Conservation (phyloP, 768 basidiomycete genomes). For the Suillus bovinus region DNA sequence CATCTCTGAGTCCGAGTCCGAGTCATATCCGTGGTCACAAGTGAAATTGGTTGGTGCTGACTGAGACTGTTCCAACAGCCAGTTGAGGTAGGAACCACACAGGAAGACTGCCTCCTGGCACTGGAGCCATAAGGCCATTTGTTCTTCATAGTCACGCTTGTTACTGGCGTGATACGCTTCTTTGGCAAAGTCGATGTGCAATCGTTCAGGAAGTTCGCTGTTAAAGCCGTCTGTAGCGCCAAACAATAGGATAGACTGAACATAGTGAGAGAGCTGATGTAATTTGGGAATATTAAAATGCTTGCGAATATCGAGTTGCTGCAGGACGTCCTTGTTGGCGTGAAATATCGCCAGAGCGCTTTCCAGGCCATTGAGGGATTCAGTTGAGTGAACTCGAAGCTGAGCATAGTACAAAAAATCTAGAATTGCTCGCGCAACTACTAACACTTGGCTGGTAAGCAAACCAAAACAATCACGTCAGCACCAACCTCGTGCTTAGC, state of each 20-base stretch:
- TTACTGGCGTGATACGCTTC: constrained; percentile 25
- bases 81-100: too few species aligned
- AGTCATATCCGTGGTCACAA: too few species aligned
- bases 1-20: too few species aligned
- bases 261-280: constrained; percentile 32
- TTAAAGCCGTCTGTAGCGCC: constrained; percentile 33
- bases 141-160: constrained; percentile 27
- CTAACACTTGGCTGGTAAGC: constrained; percentile 18
- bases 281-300: constrained; percentile 42
- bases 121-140: too few species aligned
- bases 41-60: too few species aligned
- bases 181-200: constrained; percentile 48
- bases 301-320: constrained; percentile 21
- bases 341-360: constrained; percentile 29
- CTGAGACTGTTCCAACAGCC: too few species aligned
- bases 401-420: constrained; percentile 37
- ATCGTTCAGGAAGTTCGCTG: constrained; percentile 36
- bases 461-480: not conserved
- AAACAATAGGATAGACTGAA: too few species aligned
- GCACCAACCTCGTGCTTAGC: not conserved
- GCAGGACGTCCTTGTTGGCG: constrained; percentile 29
- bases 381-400: constrained; percentile 27
- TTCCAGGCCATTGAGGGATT: constrained; percentile 25
- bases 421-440: constrained; percentile 27
- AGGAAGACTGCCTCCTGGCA: too few species aligned